Evolutionary conservation across 495 filamentous ascomycete species (phyloP), one percentile per base, ranked within the genome.

Genomic region (Antarctomyces pellizariae): DNA sequence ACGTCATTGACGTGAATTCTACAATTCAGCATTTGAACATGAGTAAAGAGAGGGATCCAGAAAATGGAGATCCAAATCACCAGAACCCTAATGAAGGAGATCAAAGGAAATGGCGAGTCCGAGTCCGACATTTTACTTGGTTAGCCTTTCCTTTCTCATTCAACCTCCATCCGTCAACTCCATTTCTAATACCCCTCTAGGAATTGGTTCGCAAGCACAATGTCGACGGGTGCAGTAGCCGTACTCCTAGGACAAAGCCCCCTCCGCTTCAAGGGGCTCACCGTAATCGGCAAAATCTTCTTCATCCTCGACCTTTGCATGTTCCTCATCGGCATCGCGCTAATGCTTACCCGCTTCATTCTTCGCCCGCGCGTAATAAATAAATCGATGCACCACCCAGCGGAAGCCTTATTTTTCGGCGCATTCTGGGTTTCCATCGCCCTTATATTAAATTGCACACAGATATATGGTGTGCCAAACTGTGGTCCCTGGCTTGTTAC

Each of bases 391-490:
- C 53, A 51, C 1, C 64, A 70, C 25, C 64, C 69, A 1, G 48
- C 57, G 4, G 71, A 78, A 37, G 60, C 62, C 3, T 58, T 75
- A 16, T 75, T 74, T 52, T 55, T 74, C 22, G 56, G 64, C 15
- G 67, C 67, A n/a, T 67, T 75, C 36, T 70, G 62, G 35, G 57
- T 78, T 6, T 64, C 64, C 3, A 28, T 72, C 7, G 63, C 69
- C 8, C 66, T 65, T 12, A 59, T 75, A 32, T 56, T 76, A 20
- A 48, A 53, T 12, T 62, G 65, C 16, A 56, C 67, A 3, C 55
- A 61, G 13, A 46, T 49, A 4, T 75, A 73, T 45, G 67, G 64
- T 28, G 46, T 70, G 21, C 44, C 53, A 33, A 21, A 46, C 33
- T 43, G 50, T 32, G 38, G 51, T 5, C 33, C 34, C 7, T 48